These are phyloP conservation scores for Cordia subcordata DNA, from an alignment of 257 asterid species.

Conservation along the genomic window DNA sequence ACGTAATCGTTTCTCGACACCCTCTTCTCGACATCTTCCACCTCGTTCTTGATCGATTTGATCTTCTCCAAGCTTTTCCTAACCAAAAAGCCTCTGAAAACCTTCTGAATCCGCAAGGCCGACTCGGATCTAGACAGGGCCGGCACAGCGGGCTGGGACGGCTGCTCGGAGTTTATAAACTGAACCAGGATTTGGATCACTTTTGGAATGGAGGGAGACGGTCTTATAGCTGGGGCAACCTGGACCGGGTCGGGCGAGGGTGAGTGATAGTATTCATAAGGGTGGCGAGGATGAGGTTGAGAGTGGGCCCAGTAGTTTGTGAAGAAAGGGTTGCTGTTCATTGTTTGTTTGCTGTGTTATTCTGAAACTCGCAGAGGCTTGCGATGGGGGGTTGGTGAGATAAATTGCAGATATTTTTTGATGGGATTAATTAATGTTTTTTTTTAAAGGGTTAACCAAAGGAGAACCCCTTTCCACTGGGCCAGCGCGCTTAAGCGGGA, in stretches of 20 bases:
- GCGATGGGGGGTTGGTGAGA: too few relatives aligned
- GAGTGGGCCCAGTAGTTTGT: background rate
- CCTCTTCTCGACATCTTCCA: slow-evolving; percentile 54
- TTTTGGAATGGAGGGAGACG: slow-evolving; percentile 20
- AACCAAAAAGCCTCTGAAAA: slow-evolving; percentile 61
- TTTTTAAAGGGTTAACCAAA: too few relatives aligned
- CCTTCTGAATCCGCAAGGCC: slow-evolving; percentile 72
- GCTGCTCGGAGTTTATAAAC: background rate
- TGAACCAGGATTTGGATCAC: slow-evolving; percentile 66
- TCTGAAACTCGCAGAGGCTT: background rate
- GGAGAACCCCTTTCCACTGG: too few relatives aligned
- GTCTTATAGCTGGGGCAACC: slow-evolving; percentile 2
- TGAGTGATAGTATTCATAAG: background rate
- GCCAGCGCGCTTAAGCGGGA: too few relatives aligned
- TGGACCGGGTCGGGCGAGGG: slow-evolving; percentile 16
- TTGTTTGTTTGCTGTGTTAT: background rate
- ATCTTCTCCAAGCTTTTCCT: slow-evolving; percentile 58
- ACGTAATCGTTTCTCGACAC: slow-evolving; percentile 25
- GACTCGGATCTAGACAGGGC: slow-evolving; percentile 28
- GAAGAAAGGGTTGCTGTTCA: background rate
- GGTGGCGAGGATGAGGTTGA: background rate
- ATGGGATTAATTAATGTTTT: too few relatives aligned
- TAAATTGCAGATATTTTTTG: too few relatives aligned
- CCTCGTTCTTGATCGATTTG: slow-evolving; percentile 33
- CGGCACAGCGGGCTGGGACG: slow-evolving; percentile 10